Conservation (phyloP, 2,329 filamentous ascomycete genomes). For the Fusarium clavum region DNA sequence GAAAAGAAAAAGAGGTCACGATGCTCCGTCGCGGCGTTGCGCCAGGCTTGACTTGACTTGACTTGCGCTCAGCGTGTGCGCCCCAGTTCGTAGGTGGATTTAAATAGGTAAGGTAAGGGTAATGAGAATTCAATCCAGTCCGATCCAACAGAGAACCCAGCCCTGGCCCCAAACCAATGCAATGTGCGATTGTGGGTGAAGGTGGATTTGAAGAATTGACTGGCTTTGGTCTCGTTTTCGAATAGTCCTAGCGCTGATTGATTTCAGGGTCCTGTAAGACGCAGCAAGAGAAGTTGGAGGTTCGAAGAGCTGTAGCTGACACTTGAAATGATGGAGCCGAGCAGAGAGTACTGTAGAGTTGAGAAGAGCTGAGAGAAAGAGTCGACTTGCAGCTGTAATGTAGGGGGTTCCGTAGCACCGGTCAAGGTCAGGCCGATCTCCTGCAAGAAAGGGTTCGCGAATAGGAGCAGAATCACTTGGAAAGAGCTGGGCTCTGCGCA, state of each 20-base stretch:
- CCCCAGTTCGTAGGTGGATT: conserved; percentile 44
- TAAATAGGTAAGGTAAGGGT: conserved; percentile 36
- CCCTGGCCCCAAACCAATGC: conserved; percentile 17
- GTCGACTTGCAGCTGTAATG: conserved; percentile 22
- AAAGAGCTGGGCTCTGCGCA: conserved; percentile 18
- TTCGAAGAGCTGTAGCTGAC: conserved; percentile 24
- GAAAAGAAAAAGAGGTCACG: conserved; percentile 44
- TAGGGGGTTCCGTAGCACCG: conserved; percentile 37
- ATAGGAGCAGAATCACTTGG: conserved; percentile 12
- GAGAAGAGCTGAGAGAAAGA: background rate
- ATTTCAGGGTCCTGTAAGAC: conserved; percentile 30
- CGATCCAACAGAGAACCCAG: conserved; percentile 39
- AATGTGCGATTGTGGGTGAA: conserved; percentile 44
- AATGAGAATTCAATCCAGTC: conserved; percentile 9
- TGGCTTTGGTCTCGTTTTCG: conserved; percentile 23
- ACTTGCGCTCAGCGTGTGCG: conserved; percentile 36
- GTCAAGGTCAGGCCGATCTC: conserved; percentile 44
- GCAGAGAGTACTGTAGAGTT: conserved; percentile 5
- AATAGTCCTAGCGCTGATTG: conserved; percentile 40
- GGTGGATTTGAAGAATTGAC: conserved; percentile 41
- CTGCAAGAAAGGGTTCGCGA: conserved; percentile 33
- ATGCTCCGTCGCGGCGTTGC: conserved; percentile 47
- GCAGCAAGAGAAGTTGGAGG: background rate
- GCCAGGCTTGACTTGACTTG: conserved; percentile 32
- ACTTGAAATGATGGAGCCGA: conserved; percentile 11